phyloP scores from a whole-genome alignment of 805 yeast genomes.

The Hanseniaspora thailandica region DNA sequence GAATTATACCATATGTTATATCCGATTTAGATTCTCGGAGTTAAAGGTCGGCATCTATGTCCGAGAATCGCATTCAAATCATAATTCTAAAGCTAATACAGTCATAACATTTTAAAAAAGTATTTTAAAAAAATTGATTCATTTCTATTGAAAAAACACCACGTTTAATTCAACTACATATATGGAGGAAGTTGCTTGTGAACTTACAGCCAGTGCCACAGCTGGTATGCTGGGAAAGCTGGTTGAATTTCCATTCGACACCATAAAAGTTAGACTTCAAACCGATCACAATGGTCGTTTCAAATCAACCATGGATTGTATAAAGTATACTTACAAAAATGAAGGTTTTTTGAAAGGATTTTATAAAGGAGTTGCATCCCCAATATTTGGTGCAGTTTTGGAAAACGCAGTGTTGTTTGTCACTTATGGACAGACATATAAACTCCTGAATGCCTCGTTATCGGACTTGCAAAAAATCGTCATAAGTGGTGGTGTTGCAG shows the following conservation, averaged over 20 bases:
- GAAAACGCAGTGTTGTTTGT: slow-evolving; percentile 76
- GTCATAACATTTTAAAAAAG: too few relatives aligned
- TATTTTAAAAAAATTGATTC: background rate
- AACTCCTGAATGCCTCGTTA: slow-evolving; percentile 17
- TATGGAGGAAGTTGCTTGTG: slow-evolving; percentile 27
- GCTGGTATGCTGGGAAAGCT: slow-evolving; percentile 77
- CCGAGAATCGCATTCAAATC: too few relatives aligned
- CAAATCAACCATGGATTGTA: slow-evolving; percentile 53
- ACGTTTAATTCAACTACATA: slow-evolving; percentile 3
- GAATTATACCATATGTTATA: too few relatives aligned
- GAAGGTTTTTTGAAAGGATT: slow-evolving; percentile 69
- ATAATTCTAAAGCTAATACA: too few relatives aligned
- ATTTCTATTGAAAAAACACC: background rate
- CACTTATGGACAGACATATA: slow-evolving; percentile 42
- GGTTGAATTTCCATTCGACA: slow-evolving; percentile 86
- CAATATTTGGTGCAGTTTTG: slow-evolving; percentile 78
- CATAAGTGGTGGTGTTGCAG: slow-evolving; percentile 69
- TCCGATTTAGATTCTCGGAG: background rate
- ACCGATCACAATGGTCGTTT: slow-evolving; percentile 54
- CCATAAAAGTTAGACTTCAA: slow-evolving; percentile 77
- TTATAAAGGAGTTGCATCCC: slow-evolving; percentile 68
- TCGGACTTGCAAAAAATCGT: slow-evolving; percentile 31
- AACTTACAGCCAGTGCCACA: slow-evolving; percentile 26
- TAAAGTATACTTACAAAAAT: slow-evolving; percentile 43
- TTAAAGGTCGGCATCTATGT: background rate